These are phyloP conservation scores for Penicillium cataractarum DNA, from an alignment of 495 filamentous ascomycete species.

Conservation along the genomic window DNA sequence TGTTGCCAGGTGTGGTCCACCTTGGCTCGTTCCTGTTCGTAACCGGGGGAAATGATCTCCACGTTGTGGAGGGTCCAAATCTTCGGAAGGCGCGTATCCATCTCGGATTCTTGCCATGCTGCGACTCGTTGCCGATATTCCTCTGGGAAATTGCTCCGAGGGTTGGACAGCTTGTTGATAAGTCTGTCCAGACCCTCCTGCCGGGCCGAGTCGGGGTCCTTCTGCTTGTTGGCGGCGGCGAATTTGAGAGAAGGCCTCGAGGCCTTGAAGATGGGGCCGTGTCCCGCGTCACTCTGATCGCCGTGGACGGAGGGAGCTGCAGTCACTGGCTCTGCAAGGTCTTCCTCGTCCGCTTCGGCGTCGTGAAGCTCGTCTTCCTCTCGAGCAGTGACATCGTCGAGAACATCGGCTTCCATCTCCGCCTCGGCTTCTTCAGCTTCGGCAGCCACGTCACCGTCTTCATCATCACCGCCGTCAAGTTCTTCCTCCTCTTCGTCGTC, in stretches of 20 bases:
- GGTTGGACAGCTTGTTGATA: slow-evolving; percentile 36
- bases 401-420: slow-evolving; percentile 24
- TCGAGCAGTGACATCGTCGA: slow-evolving; percentile 2
- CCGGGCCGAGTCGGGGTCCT: not conserved
- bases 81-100: slow-evolving; percentile 61
- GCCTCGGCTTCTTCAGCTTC: slow-evolving; percentile 29
- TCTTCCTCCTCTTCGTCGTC: slow-evolving; percentile 14
- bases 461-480: slow-evolving; percentile 18
- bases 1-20: slow-evolving; percentile 37
- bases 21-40: slow-evolving; percentile 32
- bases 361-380: slow-evolving; percentile 22
- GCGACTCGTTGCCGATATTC: slow-evolving; percentile 23
- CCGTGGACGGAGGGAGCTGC: slow-evolving; percentile 14
- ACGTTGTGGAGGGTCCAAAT: slow-evolving; percentile 61
- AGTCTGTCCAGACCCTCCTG: slow-evolving; percentile 19
- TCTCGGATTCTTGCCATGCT: slow-evolving; percentile 29
- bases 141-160: slow-evolving; percentile 28
- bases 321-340: slow-evolving; percentile 13
- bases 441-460: slow-evolving; percentile 14
- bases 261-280: not conserved
- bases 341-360: slow-evolving; percentile 19
- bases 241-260: not conserved
- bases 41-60: slow-evolving; percentile 48
- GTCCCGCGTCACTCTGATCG: slow-evolving; percentile 14
- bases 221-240: not conserved